Base-by-base conservation (phyloP, 2,329 filamentous ascomycete species). In the Claviceps maximensis region DNA sequence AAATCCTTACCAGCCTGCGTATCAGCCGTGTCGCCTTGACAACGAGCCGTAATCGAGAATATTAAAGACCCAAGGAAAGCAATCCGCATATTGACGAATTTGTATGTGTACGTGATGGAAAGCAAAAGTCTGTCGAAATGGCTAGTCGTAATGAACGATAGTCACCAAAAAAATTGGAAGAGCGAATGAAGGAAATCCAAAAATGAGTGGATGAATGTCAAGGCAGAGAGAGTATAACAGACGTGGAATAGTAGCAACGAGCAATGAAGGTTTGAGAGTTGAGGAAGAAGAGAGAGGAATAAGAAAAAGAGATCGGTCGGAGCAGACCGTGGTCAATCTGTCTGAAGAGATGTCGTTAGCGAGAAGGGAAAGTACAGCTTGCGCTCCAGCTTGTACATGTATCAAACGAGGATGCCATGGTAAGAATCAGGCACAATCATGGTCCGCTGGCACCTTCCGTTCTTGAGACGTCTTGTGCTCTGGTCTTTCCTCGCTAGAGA, bases 121-220 rank as follows among this genome's bases (percentile, higher is more conserved):
- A 57, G 57, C 48, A 42, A 55, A 55, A 50, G 52, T 49, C 48
- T 56, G 55, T 55, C 47, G 48, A 59, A 59, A 61, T 58, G 58
- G 61, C 53, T 59, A 57, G 59, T 60, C 58, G 58, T 59, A 54
- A 55, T 61, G 63, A 65, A 65, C 60, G 63, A 64, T 64, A 58
- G 60, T 60, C 58, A 61, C 63, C 63, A 63, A 65, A 62, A 63
- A 48, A 56, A 59, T 56, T 44, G 59, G 54, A 57, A 52, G 50
- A 51, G 54, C 21, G 54, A 55, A 48, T 29, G 47, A 53, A 50
- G 40, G 55, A 51, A 58, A 60, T 64, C 65, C 63, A 67, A 69
- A 65, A 65, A 63, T 50, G 63, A 58, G 58, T 57, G 57, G 59
- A 58, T 41, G 52, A 50, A 52, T 55, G 62, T 56, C 59, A 57